A percentile compares a stretch with the other conserved stretches of the same genome.
phyloP scores from a whole-genome alignment of 495 filamentous ascomycete genomes.

The Zalerion maritima region DNA sequence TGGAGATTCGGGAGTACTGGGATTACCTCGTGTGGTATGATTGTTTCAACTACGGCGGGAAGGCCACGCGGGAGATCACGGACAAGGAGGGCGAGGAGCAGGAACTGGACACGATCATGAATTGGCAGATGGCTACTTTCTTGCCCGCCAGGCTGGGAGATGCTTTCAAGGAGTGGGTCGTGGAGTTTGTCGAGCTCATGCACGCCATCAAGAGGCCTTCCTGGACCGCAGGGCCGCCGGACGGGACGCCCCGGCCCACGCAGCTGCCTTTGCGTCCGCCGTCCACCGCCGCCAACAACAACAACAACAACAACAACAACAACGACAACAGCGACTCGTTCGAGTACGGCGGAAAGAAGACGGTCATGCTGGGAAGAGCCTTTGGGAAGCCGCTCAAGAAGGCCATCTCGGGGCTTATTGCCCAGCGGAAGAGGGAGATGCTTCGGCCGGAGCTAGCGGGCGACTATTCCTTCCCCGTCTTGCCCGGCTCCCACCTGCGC shows the following conservation, averaged over 20 bases:
- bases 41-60: conserved; percentile 95
- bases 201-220: conserved; percentile 61
- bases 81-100: conserved; percentile 76
- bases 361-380: conserved; percentile 51
- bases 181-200: conserved; percentile 94
- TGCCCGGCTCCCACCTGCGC: conserved; percentile 63
- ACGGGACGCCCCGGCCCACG: conserved; percentile 57
- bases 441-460: conserved; percentile 74
- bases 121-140: conserved; percentile 91
- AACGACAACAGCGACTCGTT: conserved; percentile 42
- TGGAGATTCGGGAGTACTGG: conserved; percentile 98
- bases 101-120: conserved; percentile 86
- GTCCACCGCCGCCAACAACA: too few relatives aligned
- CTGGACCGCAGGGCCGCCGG: conserved; percentile 25
- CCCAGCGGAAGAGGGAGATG: conserved; percentile 73
- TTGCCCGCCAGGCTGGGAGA: conserved; percentile 66
- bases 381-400: conserved; percentile 87
- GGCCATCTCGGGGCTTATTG: conserved; percentile 62
- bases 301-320: conserved; percentile 33
- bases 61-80: conserved; percentile 69
- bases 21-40: conserved; percentile 99
- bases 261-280: conserved; percentile 52
- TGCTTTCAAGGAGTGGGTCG: conserved; percentile 80
- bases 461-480: conserved; percentile 76
- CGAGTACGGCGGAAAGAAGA: conserved; percentile 37